Evolutionary conservation across 108 stramenopile species (phyloP), one percentile per base, ranked within the genome.

Genomic region (Skeletonema costatum): DNA sequence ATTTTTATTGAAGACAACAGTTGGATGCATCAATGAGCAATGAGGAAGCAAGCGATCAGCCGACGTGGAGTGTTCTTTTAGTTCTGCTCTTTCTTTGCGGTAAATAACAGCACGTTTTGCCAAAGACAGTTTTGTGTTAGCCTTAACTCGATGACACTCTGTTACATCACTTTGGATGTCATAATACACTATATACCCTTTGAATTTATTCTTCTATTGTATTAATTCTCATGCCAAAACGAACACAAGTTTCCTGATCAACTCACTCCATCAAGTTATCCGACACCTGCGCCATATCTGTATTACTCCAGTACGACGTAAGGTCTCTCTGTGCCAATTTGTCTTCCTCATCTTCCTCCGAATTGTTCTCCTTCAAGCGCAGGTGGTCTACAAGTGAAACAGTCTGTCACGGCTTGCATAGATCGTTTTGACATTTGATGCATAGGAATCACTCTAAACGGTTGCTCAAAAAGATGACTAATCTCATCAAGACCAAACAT

Each of bases 401-500:
- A 70, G 65, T 87, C 89, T 2, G 85, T 84, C n/a, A 78, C 80
- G 21, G 71, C 88, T 13, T 71, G 16, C 82, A 85, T 83, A 53
- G 51, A 64, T 2, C 61, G 51, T 59, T 87, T 85, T 2, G 73
- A 68, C 59, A 88, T 48, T 41, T 89, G 86, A 62, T 78, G 83
- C 68, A 86, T 68, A 0, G 88, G 83, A 36, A 77, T 84, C 13
- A 87, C 36, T 16, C 74, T 31, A 58, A 90, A 87, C 1, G 89
- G 89, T 39, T 87, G 81, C 31, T 90, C 89, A 4, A 80, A 76
- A 13, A 86, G 56, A 42, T 85, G 76, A 62, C 68, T 64, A 10
- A 86, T 80, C 59, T 87, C 86, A 80, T 87, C 86, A 53, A 86
- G 48, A 4, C 89, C 86, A 39, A 90, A 59, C 85, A 87, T 86